Conservation (phyloP, 2,329 filamentous ascomycete genomes). For the Nemania diffusa region DNA sequence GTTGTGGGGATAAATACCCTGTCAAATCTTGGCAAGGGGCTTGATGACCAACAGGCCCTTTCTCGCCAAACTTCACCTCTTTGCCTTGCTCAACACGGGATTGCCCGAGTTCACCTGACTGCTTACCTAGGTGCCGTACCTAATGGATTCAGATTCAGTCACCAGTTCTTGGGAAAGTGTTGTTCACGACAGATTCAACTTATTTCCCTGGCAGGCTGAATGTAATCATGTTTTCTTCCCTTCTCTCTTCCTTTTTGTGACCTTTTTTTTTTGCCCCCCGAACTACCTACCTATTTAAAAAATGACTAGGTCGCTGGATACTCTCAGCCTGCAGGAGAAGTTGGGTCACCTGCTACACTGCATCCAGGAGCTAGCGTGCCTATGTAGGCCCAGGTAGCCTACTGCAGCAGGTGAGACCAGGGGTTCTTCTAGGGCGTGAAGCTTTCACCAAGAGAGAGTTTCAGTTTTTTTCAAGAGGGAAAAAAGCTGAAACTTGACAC, state of each 20-base stretch:
- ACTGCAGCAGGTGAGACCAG: conserved; percentile 6
- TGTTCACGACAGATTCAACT: no score
- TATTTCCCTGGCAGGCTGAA: no score
- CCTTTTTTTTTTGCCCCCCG: no score
- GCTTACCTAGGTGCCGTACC: neutral
- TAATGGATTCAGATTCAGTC: neutral
- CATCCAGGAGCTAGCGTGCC: conserved; percentile 11
- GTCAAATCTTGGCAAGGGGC: conserved; percentile 6
- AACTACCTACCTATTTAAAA: no score
- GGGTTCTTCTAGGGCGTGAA: conserved; percentile 29
- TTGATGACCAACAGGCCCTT: neutral
- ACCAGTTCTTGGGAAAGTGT: no score
- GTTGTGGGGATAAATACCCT: conserved; percentile 6
- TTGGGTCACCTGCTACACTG: neutral
- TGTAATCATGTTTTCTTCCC: neutral
- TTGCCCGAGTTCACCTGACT: neutral
- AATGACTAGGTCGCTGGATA: neutral
- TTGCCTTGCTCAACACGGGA: neutral
- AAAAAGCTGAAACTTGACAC: conserved; percentile 31
- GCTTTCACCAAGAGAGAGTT: conserved; percentile 35
- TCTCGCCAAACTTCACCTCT: neutral
- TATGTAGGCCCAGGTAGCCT: neutral
- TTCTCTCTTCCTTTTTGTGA: no score
- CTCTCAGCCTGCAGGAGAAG: conserved; percentile 1
- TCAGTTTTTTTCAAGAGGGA: conserved; percentile 39